phyloP scores from a whole-genome alignment of 257 asterid genomes.

The Gentiana macrophylla region DNA sequence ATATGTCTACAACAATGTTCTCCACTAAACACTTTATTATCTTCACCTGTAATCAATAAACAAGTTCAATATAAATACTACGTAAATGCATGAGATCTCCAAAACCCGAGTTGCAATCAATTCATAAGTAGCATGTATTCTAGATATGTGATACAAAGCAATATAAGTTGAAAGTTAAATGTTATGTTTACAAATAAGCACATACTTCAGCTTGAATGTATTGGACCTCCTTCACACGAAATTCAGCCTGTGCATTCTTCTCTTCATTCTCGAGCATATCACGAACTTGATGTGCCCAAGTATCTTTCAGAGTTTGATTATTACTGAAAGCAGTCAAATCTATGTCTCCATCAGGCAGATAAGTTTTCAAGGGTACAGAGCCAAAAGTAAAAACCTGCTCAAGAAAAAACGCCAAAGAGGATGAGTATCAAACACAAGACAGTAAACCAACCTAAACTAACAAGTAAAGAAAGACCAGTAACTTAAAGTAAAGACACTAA shows the following conservation, averaged over 20 bases:
- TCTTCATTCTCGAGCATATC: slow-evolving; percentile 87
- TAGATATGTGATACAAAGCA: background rate
- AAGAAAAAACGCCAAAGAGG: background rate
- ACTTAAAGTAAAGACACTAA: background rate
- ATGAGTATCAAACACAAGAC: background rate
- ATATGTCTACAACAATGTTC: slow-evolving; percentile 89
- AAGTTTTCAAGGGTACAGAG: slow-evolving; percentile 91
- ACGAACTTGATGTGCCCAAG: slow-evolving; percentile 88
- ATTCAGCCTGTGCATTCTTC: slow-evolving; percentile 85
- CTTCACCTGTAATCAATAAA: slow-evolving; percentile 49
- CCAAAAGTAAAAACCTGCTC: slow-evolving; percentile 76
- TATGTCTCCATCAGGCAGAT: slow-evolving; percentile 89
- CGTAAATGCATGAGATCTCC: slow-evolving; percentile 1
- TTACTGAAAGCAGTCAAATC: slow-evolving; percentile 82
- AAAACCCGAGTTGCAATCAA: too few relatives aligned
- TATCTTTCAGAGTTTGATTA: slow-evolving; percentile 57
- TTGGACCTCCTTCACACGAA: slow-evolving; percentile 95
- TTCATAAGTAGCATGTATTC: too few relatives aligned
- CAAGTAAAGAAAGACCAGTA: background rate
- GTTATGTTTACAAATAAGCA: background rate
- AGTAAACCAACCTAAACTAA: background rate
- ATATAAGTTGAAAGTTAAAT: background rate
- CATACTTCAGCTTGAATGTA: slow-evolving; percentile 95
- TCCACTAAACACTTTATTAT: slow-evolving; percentile 86
- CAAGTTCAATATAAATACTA: slow-evolving; percentile 1